Evolutionary conservation across 176 grass and related monocot genomes (phyloP).

Genomic region (Leersia perrieri): DNA sequence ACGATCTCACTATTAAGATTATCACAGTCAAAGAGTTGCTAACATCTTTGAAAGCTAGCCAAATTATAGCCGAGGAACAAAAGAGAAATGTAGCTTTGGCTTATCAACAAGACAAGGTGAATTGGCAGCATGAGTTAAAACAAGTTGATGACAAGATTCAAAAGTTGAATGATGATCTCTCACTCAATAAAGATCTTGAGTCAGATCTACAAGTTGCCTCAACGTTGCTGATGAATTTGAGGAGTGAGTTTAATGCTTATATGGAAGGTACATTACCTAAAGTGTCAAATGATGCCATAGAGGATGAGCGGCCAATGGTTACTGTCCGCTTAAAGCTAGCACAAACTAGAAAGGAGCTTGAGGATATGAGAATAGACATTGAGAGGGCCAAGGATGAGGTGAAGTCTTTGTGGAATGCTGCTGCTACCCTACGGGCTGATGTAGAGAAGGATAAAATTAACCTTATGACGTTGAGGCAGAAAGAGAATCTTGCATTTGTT

Average conservation of each 20-base stretch:
- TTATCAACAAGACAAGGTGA: conserved; percentile 56
- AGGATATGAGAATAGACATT: conserved; percentile 57
- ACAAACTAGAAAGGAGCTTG: conserved; percentile 46
- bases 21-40: conserved; percentile 49
- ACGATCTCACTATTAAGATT: conserved; percentile 63
- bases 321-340: neutral
- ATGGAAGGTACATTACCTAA: conserved; percentile 20
- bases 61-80: conserved; percentile 65
- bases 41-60: conserved; percentile 54
- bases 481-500: conserved; percentile 29
- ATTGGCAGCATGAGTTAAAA: conserved; percentile 66
- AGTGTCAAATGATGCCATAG: neutral
- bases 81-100: conserved; percentile 50
- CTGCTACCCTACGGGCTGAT: conserved; percentile 52
- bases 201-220: conserved; percentile 55
- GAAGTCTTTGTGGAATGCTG: conserved; percentile 49
- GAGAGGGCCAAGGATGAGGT: conserved; percentile 60
- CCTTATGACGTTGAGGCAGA: conserved; percentile 42
- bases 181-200: conserved; percentile 41
- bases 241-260: conserved; percentile 44
- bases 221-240: conserved; percentile 40
- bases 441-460: conserved; percentile 55
- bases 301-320: conserved; percentile 7
- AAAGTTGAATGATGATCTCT: conserved; percentile 37
- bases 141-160: conserved; percentile 50